Conservation (phyloP, 805 yeast species). For the Yamadazyma phyllophila region DNA sequence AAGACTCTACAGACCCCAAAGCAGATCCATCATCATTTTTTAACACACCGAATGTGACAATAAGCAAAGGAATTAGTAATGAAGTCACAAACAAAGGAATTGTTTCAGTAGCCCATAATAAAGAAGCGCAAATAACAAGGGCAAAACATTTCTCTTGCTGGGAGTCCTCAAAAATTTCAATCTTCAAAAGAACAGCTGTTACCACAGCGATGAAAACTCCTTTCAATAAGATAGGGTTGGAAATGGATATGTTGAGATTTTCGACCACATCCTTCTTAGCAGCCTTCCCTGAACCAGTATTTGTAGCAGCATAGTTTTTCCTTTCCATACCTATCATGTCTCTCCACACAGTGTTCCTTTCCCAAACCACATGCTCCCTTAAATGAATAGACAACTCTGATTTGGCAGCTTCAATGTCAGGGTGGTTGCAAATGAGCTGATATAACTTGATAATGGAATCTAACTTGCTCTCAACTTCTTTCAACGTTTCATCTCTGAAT, state of each 20-base stretch:
- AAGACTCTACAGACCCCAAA: conserved; percentile 42
- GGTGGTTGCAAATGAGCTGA: conserved; percentile 40
- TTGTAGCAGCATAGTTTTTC: conserved; percentile 64
- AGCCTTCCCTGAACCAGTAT: conserved; percentile 15
- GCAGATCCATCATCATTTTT: conserved; percentile 50
- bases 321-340: conserved; percentile 67
- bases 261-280: conserved; percentile 7
- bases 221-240: conserved; percentile 40
- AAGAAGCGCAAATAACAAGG: conserved; percentile 71
- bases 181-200: conserved; percentile 38
- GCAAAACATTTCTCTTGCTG: conserved; percentile 62
- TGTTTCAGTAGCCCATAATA: conserved; percentile 95
- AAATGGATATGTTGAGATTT: conserved; percentile 26
- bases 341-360: conserved; percentile 55
- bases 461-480: conserved; percentile 30
- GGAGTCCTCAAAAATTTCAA: conserved; percentile 32
- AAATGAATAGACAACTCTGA: conserved; percentile 56
- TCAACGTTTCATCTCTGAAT: conserved; percentile 33
- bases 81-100: conserved; percentile 91
- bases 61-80: conserved; percentile 73
- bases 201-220: conserved; percentile 46
- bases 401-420: conserved; percentile 45
- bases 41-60: conserved; percentile 69
- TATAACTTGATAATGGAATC: conserved; percentile 31
- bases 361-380: conserved; percentile 56